These are phyloP conservation scores for Podaxis pistillaris DNA, from an alignment of 768 basidiomycete genomes.

Conservation along the genomic window DNA sequence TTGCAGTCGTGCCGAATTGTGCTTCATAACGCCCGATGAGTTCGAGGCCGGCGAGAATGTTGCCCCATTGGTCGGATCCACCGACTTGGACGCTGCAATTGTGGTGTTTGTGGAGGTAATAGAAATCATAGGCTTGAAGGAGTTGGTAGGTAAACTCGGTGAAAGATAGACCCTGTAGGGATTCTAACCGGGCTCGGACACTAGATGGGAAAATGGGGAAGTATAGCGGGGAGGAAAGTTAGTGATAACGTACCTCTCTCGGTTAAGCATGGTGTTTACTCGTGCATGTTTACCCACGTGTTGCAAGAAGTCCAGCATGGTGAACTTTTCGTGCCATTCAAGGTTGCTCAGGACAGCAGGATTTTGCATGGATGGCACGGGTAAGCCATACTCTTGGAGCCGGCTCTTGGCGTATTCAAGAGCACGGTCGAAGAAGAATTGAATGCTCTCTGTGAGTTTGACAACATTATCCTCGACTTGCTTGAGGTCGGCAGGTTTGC, in stretches of 20 bases:
- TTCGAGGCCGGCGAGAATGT: slow-evolving; percentile 91
- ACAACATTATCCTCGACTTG: slow-evolving; percentile 66
- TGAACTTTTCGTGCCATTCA: slow-evolving; percentile 74
- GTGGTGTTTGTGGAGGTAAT: slow-evolving; percentile 60
- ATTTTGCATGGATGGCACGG: neutral
- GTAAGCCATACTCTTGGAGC: slow-evolving; percentile 16
- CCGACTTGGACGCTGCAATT: slow-evolving; percentile 88
- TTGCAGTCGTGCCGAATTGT: slow-evolving; percentile 8
- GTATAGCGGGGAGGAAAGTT: neutral
- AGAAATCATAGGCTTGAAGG: slow-evolving; percentile 95
- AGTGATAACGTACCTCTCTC: slow-evolving; percentile 69
- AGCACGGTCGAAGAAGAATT: slow-evolving; percentile 72
- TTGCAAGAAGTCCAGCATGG: slow-evolving; percentile 81
- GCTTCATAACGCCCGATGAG: slow-evolving; percentile 61
- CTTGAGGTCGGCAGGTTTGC: slow-evolving; percentile 59
- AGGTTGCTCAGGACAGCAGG: slow-evolving; percentile 44
- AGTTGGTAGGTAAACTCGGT: slow-evolving; percentile 98
- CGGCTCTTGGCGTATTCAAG: slow-evolving; percentile 51
- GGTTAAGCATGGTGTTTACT: slow-evolving; percentile 85
- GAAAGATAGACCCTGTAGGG: slow-evolving; percentile 91
- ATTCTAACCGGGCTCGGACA: slow-evolving; percentile 75
- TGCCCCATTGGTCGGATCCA: slow-evolving; percentile 98
- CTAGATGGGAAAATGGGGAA: slow-evolving; percentile 35
- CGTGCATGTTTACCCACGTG: slow-evolving; percentile 76
- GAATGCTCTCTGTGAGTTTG: slow-evolving; percentile 60